Conservation (phyloP, 176 grass and related monocot genomes). For the Themeda triandra region DNA sequence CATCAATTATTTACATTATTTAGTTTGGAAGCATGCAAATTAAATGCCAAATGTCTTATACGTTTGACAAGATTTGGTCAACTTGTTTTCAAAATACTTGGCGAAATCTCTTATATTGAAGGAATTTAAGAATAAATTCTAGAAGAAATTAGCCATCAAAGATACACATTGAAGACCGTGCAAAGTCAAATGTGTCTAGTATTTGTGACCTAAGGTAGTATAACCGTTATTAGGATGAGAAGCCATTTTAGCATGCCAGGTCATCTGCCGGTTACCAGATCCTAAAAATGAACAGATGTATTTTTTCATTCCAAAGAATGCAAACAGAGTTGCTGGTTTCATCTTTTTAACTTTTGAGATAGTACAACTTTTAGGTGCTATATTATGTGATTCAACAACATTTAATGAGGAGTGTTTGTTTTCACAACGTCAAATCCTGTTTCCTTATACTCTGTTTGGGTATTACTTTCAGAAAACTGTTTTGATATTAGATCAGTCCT, state of each 20-base stretch:
- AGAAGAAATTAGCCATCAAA: not conserved
- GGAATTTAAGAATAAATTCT: not conserved
- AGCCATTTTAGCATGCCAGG: not conserved
- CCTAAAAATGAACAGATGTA: not conserved
- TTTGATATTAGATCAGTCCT: not conserved
- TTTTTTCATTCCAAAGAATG: not conserved
- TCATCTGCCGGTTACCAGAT: not conserved
- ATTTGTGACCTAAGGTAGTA: not conserved
- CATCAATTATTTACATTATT: not conserved
- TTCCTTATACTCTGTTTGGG: not conserved
- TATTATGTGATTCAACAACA: constrained; percentile 1
- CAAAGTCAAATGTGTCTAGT: not conserved
- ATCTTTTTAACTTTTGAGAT: not conserved
- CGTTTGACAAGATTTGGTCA: not conserved
- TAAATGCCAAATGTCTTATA: not conserved
- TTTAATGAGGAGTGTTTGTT: not conserved
- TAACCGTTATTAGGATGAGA: not conserved
- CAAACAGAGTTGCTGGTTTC: not conserved
- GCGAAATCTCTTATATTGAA: not conserved
- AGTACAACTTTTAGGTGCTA: not conserved
- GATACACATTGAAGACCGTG: not conserved
- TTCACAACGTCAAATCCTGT: not conserved
- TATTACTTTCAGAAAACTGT: not conserved
- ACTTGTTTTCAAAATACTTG: not conserved
- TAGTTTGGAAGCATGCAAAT: not conserved